phyloP scores from a whole-genome alignment of 225 moss, liverwort and hornwort genomes.

The Thuidium tamariscinum region DNA sequence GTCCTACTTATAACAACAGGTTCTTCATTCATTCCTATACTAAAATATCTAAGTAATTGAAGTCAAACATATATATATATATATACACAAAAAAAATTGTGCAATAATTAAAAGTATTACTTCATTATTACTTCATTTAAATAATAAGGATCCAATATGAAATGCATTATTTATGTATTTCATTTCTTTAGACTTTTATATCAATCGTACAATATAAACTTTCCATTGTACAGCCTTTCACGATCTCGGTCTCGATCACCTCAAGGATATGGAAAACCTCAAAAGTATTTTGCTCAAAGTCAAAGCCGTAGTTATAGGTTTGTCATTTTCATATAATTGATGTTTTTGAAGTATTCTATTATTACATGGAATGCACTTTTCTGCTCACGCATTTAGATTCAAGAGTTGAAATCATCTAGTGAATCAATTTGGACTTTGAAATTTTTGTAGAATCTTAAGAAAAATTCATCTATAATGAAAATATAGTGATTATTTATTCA shows the following conservation, averaged over 20 bases:
- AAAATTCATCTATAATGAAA: accelerated
- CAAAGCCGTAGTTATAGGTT: constrained; percentile 70
- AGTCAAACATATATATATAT: too few relatives aligned
- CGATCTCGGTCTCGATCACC: constrained; percentile 67
- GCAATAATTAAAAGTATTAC: too few relatives aligned
- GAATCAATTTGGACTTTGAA: background rate
- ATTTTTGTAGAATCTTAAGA: background rate
- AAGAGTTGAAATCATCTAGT: too few relatives aligned
- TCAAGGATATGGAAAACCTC: constrained; percentile 27
- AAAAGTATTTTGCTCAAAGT: constrained; percentile 38
- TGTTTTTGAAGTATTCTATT: background rate
- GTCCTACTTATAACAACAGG: constrained; percentile 52
- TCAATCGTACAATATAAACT: background rate
- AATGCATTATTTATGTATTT: background rate
- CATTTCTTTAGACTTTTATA: background rate
- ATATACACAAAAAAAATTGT: too few relatives aligned
- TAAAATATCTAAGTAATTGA: background rate
- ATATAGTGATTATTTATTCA: background rate
- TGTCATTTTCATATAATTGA: background rate
- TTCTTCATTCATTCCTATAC: background rate
- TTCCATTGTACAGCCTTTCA: constrained; percentile 21
- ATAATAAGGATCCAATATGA: background rate
- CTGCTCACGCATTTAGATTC: accelerated
- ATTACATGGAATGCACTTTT: background rate
- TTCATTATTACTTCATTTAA: too few relatives aligned